Conservation (phyloP, 495 filamentous ascomycete species). For the Penicillium goetzii region DNA sequence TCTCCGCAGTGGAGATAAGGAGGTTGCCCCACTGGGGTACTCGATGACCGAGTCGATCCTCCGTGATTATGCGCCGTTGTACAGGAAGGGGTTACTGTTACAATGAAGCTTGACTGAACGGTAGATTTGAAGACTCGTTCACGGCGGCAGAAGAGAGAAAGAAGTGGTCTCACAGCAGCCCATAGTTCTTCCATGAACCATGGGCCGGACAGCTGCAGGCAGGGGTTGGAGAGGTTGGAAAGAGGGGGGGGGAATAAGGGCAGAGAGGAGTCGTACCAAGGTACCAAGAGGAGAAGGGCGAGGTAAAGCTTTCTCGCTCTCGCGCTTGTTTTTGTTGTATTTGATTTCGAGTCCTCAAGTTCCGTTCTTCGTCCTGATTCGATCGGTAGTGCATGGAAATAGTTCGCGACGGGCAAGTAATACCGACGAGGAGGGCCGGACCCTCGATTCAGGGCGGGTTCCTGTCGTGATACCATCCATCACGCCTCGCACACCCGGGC, state of each 20-base stretch:
- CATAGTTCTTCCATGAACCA: constrained; percentile 16
- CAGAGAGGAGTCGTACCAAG: constrained; percentile 3
- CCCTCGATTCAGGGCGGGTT: constrained; percentile 13
- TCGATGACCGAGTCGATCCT: constrained; percentile 24
- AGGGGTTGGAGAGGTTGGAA: constrained; percentile 10
- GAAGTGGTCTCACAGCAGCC: constrained; percentile 26
- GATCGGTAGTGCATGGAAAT: constrained; percentile 17
- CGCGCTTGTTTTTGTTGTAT: not conserved
- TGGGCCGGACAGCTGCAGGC: constrained; percentile 30
- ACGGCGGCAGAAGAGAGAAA: constrained; percentile 6
- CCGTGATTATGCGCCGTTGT: constrained; percentile 32
- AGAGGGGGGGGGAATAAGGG: not conserved
- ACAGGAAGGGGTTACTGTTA: constrained; percentile 37
- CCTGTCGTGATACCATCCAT: constrained; percentile 16
- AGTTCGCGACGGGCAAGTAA: constrained; percentile 19
- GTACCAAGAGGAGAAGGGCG: not conserved
- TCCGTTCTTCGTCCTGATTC: not conserved
- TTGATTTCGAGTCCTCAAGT: not conserved
- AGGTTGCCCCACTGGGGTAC: constrained; percentile 1
- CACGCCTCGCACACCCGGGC: constrained; percentile 7
- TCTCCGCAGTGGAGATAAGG: constrained; percentile 33
- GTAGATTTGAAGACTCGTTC: not conserved
- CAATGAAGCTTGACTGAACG: constrained; percentile 18
- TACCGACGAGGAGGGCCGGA: constrained; percentile 16
- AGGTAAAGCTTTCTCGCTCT: not conserved